Evolutionary conservation across 2,329 filamentous ascomycete genomes (phyloP).

Genomic region (Reticulascus tulasneorum): DNA sequence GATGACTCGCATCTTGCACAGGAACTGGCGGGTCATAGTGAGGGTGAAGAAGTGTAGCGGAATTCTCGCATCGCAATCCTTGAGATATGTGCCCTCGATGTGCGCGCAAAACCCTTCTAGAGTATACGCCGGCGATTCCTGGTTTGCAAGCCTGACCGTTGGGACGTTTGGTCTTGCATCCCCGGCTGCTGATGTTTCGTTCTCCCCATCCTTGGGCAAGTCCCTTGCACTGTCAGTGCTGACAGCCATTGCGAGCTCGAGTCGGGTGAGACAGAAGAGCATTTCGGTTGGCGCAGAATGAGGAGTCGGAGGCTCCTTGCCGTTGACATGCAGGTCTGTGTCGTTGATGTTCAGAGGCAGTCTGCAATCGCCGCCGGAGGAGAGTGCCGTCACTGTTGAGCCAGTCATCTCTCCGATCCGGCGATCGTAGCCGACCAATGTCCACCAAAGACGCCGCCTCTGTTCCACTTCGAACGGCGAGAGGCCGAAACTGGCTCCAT

Average conservation of each 20-base stretch:
- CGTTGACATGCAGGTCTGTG: slow-evolving; percentile 52
- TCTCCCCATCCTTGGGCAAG: slow-evolving; percentile 19
- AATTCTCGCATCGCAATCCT: slow-evolving; percentile 53
- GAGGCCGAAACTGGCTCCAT: slow-evolving; percentile 48
- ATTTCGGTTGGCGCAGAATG: slow-evolving; percentile 55
- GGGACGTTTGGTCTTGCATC: slow-evolving; percentile 26
- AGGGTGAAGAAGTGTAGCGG: slow-evolving; percentile 57
- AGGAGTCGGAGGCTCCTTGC: slow-evolving; percentile 47
- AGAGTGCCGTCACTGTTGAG: slow-evolving; percentile 52
- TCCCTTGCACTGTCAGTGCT: slow-evolving; percentile 41
- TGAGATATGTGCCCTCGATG: slow-evolving; percentile 53
- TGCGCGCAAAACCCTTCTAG: slow-evolving; percentile 51
- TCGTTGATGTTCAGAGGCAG: slow-evolving; percentile 60
- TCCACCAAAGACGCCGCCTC: slow-evolving; percentile 71
- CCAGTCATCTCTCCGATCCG: slow-evolving; percentile 65
- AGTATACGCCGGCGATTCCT: slow-evolving; percentile 44
- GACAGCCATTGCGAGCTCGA: slow-evolving; percentile 54
- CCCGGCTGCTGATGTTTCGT: slow-evolving; percentile 18
- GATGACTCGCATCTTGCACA: slow-evolving; percentile 55
- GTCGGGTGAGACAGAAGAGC: slow-evolving; percentile 53
- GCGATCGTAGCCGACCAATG: slow-evolving; percentile 63
- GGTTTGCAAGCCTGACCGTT: slow-evolving; percentile 43
- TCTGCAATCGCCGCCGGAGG: slow-evolving; percentile 49
- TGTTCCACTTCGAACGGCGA: slow-evolving; percentile 63
- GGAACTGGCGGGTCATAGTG: slow-evolving; percentile 50